These are phyloP conservation scores for Fagopyrum homotropicum DNA, from an alignment of 148 eudicot species.

Conservation along the genomic window DNA sequence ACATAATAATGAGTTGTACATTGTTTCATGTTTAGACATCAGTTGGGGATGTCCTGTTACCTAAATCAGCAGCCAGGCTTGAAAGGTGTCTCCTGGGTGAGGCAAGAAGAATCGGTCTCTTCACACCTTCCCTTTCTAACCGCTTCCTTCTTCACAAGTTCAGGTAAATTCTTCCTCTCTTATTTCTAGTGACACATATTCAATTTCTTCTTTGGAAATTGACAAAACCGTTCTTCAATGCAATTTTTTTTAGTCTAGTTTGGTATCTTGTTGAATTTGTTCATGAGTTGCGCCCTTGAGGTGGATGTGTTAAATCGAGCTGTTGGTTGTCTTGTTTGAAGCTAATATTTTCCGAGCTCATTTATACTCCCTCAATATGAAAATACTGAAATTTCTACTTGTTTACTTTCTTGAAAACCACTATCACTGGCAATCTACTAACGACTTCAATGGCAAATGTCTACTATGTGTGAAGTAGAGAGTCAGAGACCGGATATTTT, in stretches of 20 bases:
- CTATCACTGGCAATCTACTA: too few relatives aligned
- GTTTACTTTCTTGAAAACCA: too few relatives aligned
- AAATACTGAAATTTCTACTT: too few relatives aligned
- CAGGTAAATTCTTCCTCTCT: conserved; percentile 27
- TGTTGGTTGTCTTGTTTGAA: background rate
- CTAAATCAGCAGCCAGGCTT: too few relatives aligned
- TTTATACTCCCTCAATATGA: too few relatives aligned
- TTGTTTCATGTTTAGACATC: too few relatives aligned
- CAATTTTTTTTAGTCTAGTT: background rate
- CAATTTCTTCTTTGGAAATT: background rate
- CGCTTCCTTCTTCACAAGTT: conserved; percentile 18
- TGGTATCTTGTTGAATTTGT: background rate
- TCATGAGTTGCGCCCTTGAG: background rate
- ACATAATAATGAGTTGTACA: too few relatives aligned
- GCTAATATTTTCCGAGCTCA: background rate
- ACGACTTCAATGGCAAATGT: too few relatives aligned
- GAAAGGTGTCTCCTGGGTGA: too few relatives aligned
- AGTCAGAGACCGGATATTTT: too few relatives aligned
- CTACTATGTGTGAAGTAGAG: too few relatives aligned
- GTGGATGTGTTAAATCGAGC: background rate
- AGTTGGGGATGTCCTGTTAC: too few relatives aligned
- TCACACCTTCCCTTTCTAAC: conserved; percentile 9
- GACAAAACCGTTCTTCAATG: background rate
- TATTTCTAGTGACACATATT: background rate
- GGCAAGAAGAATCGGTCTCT: background rate